Percentiles rank a stretch among this genome's conserved stretches.
Evolutionary conservation across 2,329 filamentous ascomycete genomes (phyloP).

Genomic region (Fusarium sp.): DNA sequence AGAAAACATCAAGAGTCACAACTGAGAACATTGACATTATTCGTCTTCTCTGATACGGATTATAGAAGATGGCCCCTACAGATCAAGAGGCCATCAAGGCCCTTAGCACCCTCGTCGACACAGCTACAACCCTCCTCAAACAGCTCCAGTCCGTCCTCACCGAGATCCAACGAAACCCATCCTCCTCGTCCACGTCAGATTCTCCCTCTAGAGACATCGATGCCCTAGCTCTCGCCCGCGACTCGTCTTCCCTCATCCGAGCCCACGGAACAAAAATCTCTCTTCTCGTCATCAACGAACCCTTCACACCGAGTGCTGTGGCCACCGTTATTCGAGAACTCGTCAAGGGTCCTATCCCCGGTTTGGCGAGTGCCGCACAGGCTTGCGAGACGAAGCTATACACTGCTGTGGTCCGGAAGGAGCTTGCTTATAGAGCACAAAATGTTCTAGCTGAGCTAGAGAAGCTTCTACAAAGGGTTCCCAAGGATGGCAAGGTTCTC

Average conservation of each 20-base stretch:
- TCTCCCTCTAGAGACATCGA: conserved; percentile 55
- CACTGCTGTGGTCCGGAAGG: conserved; percentile 71
- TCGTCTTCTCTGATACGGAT: neutral
- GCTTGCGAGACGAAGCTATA: conserved; percentile 72
- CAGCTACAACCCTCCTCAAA: conserved; percentile 53
- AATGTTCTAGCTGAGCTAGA: conserved; percentile 73
- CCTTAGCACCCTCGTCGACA: conserved; percentile 55
- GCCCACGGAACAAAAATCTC: conserved; percentile 90
- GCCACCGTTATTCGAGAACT: conserved; percentile 77
- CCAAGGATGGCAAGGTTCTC: conserved; percentile 67
- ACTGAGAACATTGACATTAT: neutral
- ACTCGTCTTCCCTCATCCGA: conserved; percentile 78
- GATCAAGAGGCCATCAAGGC: conserved; percentile 48
- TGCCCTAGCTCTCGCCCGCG: conserved; percentile 76
- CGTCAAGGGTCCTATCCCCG: conserved; percentile 78
- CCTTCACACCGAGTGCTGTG: conserved; percentile 85
- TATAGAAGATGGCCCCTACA: conserved; percentile 39
- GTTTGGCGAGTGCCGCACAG: conserved; percentile 77
- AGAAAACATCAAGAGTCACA: conserved; percentile 21
- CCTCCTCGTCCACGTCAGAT: conserved; percentile 24
- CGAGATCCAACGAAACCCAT: conserved; percentile 50
- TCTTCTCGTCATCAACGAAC: conserved; percentile 85
- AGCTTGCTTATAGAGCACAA: conserved; percentile 70
- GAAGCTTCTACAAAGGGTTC: conserved; percentile 70
- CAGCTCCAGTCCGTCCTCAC: conserved; percentile 58